Conservation (phyloP, 1,284 basidiomycete genomes). For the Rhodotorula sp. region DNA sequence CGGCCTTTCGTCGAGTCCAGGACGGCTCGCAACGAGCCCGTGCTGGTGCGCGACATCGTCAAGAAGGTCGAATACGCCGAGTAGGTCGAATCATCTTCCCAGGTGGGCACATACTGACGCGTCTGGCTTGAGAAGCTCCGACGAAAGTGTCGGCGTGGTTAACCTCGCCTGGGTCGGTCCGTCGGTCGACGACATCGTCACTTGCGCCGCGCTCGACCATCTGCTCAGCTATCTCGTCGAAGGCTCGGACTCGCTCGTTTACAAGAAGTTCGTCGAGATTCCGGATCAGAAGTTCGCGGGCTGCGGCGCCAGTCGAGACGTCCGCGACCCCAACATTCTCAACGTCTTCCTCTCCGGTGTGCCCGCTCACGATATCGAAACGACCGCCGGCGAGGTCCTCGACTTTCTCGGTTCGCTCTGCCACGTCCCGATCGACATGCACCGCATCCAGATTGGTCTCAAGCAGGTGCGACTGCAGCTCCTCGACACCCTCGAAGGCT, state of each 20-base stretch:
- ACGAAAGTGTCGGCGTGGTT: conserved; percentile 85
- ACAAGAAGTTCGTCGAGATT: conserved; percentile 88
- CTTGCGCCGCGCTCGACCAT: conserved; percentile 84
- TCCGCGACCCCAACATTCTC: conserved; percentile 60
- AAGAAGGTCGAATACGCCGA: conserved; percentile 89
- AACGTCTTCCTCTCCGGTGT: not conserved
- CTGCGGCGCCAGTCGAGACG: conserved; percentile 75
- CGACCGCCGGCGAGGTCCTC: not conserved
- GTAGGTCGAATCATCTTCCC: not conserved
- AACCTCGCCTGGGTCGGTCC: conserved; percentile 71
- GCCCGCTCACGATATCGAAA: not conserved
- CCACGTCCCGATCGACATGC: conserved; percentile 73
- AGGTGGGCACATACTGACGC: conserved; percentile 51
- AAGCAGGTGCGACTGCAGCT: conserved; percentile 71
- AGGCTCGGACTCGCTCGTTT: conserved; percentile 80
- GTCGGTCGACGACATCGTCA: conserved; percentile 66
- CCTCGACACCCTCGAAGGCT: conserved; percentile 49
- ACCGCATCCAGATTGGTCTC: conserved; percentile 82
- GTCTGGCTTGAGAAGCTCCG: conserved; percentile 64
- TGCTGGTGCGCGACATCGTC: conserved; percentile 48
- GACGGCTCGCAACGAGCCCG: conserved; percentile 31
- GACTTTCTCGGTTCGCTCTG: not conserved
- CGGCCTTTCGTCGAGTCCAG: conserved; percentile 87
- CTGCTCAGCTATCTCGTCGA: conserved; percentile 86
- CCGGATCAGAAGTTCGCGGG: conserved; percentile 78